phyloP scores from a whole-genome alignment of 2,329 filamentous ascomycete genomes.

The Clonostachys rosea region DNA sequence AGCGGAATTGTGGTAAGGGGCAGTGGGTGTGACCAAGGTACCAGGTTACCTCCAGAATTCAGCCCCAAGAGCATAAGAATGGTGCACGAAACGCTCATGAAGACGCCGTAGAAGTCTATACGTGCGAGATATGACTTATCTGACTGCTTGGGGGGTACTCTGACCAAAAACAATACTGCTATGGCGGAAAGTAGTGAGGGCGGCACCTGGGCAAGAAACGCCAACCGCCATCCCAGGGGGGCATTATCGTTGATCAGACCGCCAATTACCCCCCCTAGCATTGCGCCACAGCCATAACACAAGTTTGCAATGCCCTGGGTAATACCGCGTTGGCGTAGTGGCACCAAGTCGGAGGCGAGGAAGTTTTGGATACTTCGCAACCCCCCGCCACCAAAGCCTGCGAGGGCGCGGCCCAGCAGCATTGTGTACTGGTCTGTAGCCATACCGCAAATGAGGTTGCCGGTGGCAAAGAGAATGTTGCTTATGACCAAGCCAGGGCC shows the following conservation, averaged over 20 bases:
- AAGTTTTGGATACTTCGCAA: conserved; percentile 71
- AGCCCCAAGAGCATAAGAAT: conserved; percentile 73
- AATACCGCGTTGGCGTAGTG: conserved; percentile 69
- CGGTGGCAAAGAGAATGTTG: conserved; percentile 73
- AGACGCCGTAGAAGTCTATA: conserved; percentile 75
- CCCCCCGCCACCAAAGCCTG: conserved; percentile 78
- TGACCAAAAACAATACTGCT: conserved; percentile 63
- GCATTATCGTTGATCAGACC: conserved; percentile 70
- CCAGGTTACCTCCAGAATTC: conserved; percentile 77
- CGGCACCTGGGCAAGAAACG: conserved; percentile 49
- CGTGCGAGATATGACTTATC: conserved; percentile 66
- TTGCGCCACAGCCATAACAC: conserved; percentile 73
- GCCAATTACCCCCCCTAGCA: conserved; percentile 78
- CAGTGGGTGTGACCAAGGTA: conserved; percentile 79
- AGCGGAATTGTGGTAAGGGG: conserved; percentile 67
- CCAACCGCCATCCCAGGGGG: conserved; percentile 33
- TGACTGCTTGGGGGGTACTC: conserved; percentile 69
- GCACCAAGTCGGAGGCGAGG: conserved; percentile 65
- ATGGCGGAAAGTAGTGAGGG: conserved; percentile 68
- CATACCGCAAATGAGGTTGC: conserved; percentile 79
- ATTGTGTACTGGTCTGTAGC: conserved; percentile 63
- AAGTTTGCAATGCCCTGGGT: conserved; percentile 84
- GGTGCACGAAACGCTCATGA: conserved; percentile 61
- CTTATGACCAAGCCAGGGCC: conserved; percentile 74
- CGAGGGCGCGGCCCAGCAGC: conserved; percentile 73